phyloP scores from a whole-genome alignment of 2,329 filamentous ascomycete genomes.

The Aureobasidium sp. region DNA sequence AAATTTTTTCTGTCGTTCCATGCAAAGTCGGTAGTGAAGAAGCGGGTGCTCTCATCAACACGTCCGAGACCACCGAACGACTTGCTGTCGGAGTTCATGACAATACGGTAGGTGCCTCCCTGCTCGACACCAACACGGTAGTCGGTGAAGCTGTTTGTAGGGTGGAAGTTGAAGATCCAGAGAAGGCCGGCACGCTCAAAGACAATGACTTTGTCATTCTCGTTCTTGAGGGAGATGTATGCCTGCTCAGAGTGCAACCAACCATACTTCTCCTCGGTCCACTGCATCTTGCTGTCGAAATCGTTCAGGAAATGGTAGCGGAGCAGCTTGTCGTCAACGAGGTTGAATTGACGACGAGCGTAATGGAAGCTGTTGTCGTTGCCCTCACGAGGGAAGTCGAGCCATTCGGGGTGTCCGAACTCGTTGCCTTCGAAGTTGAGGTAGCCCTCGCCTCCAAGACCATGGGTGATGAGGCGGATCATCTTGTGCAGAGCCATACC shows the following conservation, averaged over 20 bases:
- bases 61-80: slow-evolving; percentile 72
- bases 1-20: slow-evolving; percentile 92
- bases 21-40: slow-evolving; percentile 81
- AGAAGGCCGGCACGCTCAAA: slow-evolving; percentile 87
- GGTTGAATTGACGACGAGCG: slow-evolving; percentile 72
- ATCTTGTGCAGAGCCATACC: slow-evolving; percentile 94
- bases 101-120: slow-evolving; percentile 75
- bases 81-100: slow-evolving; percentile 71
- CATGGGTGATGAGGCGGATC: slow-evolving; percentile 89
- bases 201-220: slow-evolving; percentile 86
- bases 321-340: slow-evolving; percentile 75
- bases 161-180: slow-evolving; percentile 96
- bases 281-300: slow-evolving; percentile 89
- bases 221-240: slow-evolving; percentile 89
- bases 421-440: slow-evolving; percentile 99
- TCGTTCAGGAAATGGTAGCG: slow-evolving; percentile 88
- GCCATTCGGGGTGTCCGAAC: slow-evolving; percentile 97
- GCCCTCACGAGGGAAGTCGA: slow-evolving; percentile 91
- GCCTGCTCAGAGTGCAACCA: slow-evolving; percentile 83
- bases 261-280: slow-evolving; percentile 75
- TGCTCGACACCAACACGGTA: slow-evolving; percentile 85
- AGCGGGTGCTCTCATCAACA: slow-evolving; percentile 69
- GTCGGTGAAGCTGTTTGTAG: slow-evolving; percentile 74
- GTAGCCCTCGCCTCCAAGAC: slow-evolving; percentile 87
- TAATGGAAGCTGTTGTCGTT: slow-evolving; percentile 32